phyloP scores from a whole-genome alignment of 805 yeast genomes.

The Pichia eremophila region DNA sequence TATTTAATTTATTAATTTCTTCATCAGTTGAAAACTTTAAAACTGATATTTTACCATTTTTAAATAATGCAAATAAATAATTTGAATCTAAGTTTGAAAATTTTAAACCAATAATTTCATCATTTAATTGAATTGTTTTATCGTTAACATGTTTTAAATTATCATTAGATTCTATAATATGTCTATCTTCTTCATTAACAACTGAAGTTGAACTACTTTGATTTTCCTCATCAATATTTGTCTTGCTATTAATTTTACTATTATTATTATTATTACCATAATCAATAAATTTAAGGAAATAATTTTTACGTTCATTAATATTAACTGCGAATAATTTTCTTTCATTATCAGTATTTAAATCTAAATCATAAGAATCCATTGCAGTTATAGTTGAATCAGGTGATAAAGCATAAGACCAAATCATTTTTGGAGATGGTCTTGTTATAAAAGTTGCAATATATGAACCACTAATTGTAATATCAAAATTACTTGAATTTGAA shows the following conservation, averaged over 20 bases:
- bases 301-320: slow-evolving; percentile 28
- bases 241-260: slow-evolving; percentile 20
- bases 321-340: slow-evolving; percentile 25
- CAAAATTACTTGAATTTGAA: slow-evolving; percentile 30
- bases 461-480: slow-evolving; percentile 46
- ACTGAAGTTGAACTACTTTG: slow-evolving; percentile 17
- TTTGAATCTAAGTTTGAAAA: slow-evolving; percentile 19
- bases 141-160: slow-evolving; percentile 26
- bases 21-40: slow-evolving; percentile 15
- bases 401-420: slow-evolving; percentile 46
- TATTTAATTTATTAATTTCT: background rate
- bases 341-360: slow-evolving; percentile 8
- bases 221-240: slow-evolving; percentile 14
- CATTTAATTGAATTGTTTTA: slow-evolving; percentile 20
- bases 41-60: slow-evolving; percentile 23
- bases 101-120: slow-evolving; percentile 19
- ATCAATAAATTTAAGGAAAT: slow-evolving; percentile 18
- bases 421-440: slow-evolving; percentile 47
- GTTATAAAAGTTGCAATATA: slow-evolving; percentile 41
- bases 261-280: slow-evolving; percentile 18
- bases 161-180: slow-evolving; percentile 23
- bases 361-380: slow-evolving; percentile 27
- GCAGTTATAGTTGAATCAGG: slow-evolving; percentile 37
- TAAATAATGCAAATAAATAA: slow-evolving; percentile 23
- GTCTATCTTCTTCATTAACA: slow-evolving; percentile 23